Evolutionary conservation across 805 yeast genomes (phyloP).

Genomic region (Cyberlindnera veronae): DNA sequence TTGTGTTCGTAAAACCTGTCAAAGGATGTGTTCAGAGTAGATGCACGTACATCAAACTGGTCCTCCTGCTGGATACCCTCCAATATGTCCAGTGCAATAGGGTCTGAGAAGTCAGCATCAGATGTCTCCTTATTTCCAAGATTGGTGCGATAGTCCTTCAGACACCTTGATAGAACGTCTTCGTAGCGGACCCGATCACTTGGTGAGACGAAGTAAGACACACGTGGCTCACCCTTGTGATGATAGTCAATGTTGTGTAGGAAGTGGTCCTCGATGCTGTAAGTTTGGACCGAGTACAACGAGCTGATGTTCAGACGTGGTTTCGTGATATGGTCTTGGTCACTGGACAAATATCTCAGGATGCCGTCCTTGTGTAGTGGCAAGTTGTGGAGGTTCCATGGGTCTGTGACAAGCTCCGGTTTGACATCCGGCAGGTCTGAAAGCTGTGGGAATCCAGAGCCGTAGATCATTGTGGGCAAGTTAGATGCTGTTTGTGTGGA

Average conservation of each 20-base stretch:
- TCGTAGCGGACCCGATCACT: conserved; percentile 52
- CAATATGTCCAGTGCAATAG: conserved; percentile 17
- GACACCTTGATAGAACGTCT: conserved; percentile 45
- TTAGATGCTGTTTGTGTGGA: conserved; percentile 36
- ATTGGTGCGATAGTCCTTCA: conserved; percentile 22
- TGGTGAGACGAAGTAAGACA: conserved; percentile 65
- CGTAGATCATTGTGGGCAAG: conserved; percentile 37
- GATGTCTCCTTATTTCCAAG: neutral
- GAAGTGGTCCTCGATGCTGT: conserved; percentile 62
- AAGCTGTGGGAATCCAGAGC: conserved; percentile 34
- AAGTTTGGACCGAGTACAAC: conserved; percentile 51
- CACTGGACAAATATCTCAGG: conserved; percentile 41
- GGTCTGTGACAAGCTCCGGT: conserved; percentile 21
- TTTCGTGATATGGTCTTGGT: conserved; percentile 37
- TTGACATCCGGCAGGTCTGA: conserved; percentile 23
- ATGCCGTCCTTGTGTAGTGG: conserved; percentile 48
- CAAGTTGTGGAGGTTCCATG: conserved; percentile 59
- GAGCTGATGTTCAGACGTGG: conserved; percentile 49
- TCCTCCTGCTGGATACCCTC: conserved; percentile 20
- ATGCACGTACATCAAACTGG: conserved; percentile 15
- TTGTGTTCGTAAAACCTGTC: conserved; percentile 20
- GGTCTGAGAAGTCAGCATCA: conserved; percentile 10
- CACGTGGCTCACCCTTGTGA: conserved; percentile 50
- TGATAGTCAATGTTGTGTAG: conserved; percentile 50
- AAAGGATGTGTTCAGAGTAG: conserved; percentile 15